These are phyloP conservation scores for Mucor lusitanicus DNA, from an alignment of 371 early-diverging fungal genomes.

Conservation along the genomic window DNA sequence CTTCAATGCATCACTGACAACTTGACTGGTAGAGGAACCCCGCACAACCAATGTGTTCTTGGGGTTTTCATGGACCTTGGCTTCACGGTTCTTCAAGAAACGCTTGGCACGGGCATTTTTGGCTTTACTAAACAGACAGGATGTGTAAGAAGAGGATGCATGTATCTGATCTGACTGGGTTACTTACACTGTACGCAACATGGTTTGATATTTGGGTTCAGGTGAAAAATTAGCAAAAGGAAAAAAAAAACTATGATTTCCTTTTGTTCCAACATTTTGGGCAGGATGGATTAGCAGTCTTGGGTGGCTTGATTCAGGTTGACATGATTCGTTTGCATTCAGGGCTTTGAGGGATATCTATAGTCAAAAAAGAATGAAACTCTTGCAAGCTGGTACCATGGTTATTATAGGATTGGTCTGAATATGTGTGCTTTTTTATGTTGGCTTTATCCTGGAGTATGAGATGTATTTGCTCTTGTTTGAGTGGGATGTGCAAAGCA, in stretches of 20 bases:
- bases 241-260: neutral
- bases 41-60: constrained; percentile 89
- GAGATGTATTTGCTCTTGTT: no score
- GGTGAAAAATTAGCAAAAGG: neutral
- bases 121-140: constrained; percentile 59
- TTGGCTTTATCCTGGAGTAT: neutral
- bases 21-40: constrained; percentile 86
- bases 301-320: neutral
- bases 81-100: constrained; percentile 83
- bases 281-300: neutral
- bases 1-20: constrained; percentile 80
- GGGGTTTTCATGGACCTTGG: constrained; percentile 88
- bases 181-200: constrained; percentile 56
- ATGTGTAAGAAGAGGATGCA: neutral
- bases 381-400: neutral
- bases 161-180: neutral
- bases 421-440: neutral
- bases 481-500: no score
- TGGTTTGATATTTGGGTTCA: constrained; percentile 9
- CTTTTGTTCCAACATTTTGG: neutral
- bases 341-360: neutral
- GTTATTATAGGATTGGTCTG: neutral
- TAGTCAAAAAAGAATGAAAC: neutral
- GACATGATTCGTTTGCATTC: neutral
- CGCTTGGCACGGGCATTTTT: constrained; percentile 87